Percentiles rank a stretch among this genome's conserved stretches.
phyloP scores from a whole-genome alignment of 2,329 filamentous ascomycete genomes.

The Colletotrichum coccodes region DNA sequence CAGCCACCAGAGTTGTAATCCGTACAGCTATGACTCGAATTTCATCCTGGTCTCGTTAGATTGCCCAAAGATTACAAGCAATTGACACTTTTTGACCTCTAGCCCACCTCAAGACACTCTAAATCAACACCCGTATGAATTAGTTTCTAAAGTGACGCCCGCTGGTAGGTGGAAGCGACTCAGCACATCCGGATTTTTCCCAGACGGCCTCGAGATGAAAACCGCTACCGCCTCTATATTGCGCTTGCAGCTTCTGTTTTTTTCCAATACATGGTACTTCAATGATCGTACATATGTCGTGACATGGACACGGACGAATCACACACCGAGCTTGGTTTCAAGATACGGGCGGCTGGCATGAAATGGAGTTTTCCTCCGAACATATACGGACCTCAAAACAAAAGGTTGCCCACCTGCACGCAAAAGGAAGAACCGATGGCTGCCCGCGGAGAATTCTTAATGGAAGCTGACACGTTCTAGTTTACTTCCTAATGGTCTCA shows the following conservation, averaged over 20 bases:
- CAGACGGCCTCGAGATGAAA: not conserved
- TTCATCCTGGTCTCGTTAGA: not conserved
- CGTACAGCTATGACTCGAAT: too few relatives aligned
- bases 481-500: too few relatives aligned
- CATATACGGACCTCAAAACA: not conserved
- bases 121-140: too few relatives aligned
- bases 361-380: not conserved
- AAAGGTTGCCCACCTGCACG: too few relatives aligned
- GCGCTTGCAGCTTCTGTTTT: not conserved
- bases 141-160: not conserved
- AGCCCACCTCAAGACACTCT: too few relatives aligned
- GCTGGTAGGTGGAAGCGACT: not conserved
- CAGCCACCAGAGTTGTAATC: too few relatives aligned
- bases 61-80: not conserved
- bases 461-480: not conserved
- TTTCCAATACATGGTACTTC: not conserved
- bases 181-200: too few relatives aligned
- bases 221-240: rapidly evolving
- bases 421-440: not conserved
- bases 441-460: not conserved
- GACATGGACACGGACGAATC: not conserved
- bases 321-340: too few relatives aligned
- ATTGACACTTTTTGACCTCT: not conserved
- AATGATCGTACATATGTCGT: not conserved
- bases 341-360: not conserved